These are phyloP conservation scores for Cyclotella atomus DNA, from an alignment of 108 stramenopile genomes.

Conservation along the genomic window DNA sequence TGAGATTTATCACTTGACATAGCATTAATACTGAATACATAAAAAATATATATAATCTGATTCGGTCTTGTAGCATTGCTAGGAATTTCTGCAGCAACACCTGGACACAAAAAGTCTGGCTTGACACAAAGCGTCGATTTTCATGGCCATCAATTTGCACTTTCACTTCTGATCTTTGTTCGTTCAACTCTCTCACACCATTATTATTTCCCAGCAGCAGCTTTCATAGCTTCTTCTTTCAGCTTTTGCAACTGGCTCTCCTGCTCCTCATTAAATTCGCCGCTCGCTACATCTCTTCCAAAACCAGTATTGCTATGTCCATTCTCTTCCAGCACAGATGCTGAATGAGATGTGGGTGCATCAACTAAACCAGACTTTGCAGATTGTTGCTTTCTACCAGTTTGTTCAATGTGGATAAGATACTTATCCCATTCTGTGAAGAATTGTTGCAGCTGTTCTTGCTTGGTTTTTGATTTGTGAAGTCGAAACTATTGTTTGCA, in stretches of 20 bases:
- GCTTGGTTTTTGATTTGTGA: constrained; percentile 61
- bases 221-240: constrained; percentile 60
- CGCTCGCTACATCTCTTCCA: constrained; percentile 59
- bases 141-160: too few relatives aligned
- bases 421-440: constrained; percentile 71
- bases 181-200: not conserved
- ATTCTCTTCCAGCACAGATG: not conserved
- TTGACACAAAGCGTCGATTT: too few relatives aligned
- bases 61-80: not conserved
- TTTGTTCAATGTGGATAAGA: constrained; percentile 59
- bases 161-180: not conserved
- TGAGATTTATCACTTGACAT: too few relatives aligned
- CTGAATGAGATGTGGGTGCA: constrained; percentile 1
- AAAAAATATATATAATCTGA: not conserved
- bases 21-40: too few relatives aligned
- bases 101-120: not conserved
- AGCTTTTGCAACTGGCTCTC: constrained; percentile 65
- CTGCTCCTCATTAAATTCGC: constrained; percentile 73
- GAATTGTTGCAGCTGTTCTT: constrained; percentile 62
- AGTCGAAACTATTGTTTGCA: constrained; percentile 54
- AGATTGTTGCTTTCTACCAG: constrained; percentile 55
- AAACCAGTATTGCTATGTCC: constrained; percentile 33
- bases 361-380: constrained; percentile 41
- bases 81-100: not conserved
- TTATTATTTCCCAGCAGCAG: constrained; percentile 1